Conservation (phyloP, 306 rosid genomes). For the Betula pendula region DNA sequence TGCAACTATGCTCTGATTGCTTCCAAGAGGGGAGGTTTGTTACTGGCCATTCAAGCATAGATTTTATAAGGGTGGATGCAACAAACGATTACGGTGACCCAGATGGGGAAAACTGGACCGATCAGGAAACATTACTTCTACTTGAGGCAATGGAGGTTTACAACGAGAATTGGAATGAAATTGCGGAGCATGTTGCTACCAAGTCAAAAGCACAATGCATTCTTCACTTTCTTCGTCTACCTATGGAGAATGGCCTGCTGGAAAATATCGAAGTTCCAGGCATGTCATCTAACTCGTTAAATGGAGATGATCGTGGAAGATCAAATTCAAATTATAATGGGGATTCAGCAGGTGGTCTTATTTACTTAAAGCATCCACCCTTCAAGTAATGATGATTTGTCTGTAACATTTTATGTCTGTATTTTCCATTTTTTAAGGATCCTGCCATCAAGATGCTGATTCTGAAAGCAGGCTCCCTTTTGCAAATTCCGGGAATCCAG, state of each 20-base stretch:
- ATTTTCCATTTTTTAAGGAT: slow-evolving; percentile 43
- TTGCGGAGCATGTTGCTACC: slow-evolving; percentile 87
- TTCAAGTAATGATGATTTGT: slow-evolving; percentile 20
- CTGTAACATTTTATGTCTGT: slow-evolving; percentile 33
- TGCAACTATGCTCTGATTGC: slow-evolving; percentile 78
- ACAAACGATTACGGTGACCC: slow-evolving; percentile 71
- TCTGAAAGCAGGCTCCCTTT: slow-evolving; percentile 73
- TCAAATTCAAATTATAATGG: slow-evolving; percentile 54
- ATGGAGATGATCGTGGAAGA: slow-evolving; percentile 52
- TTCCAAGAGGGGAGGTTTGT: slow-evolving; percentile 89
- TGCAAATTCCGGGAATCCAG: slow-evolving; percentile 96
- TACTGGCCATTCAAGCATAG: slow-evolving; percentile 85
- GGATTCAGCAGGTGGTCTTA: slow-evolving; percentile 65
- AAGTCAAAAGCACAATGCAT: slow-evolving; percentile 98
- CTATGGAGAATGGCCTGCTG: slow-evolving; percentile 86
- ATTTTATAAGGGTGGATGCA: slow-evolving; percentile 66
- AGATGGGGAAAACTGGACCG: slow-evolving; percentile 94
- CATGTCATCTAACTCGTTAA: slow-evolving; percentile 45
- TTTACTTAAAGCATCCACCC: slow-evolving; percentile 25
- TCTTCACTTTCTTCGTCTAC: slow-evolving; percentile 95
- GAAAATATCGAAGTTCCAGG: slow-evolving; percentile 88
- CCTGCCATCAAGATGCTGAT: slow-evolving; percentile 52
- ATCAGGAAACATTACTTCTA: slow-evolving; percentile 88
- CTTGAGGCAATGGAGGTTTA: slow-evolving; percentile 93
- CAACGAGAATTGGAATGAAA: slow-evolving; percentile 95